Evolutionary conservation across 345 rosid genomes (phyloP), one percentile per base, ranked within the genome.

Genomic region (Eucalyptus paniculata): DNA sequence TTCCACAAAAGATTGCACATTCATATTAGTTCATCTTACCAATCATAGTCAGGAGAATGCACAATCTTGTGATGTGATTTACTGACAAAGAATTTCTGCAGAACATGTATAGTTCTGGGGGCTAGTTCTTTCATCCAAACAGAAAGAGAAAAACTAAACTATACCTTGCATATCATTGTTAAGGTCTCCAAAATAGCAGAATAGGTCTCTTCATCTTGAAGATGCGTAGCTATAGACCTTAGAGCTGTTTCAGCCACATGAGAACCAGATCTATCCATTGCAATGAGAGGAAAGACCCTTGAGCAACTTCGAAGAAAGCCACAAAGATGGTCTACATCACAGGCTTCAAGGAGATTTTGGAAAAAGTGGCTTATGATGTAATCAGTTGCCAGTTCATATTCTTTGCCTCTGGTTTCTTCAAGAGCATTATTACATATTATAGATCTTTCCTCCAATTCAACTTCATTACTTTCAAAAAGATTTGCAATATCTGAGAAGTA

Each of bases 171-270:
- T 91, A 97, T 93, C 87, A 89, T 56, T 89, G 60, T 89, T 89
- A 97, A 90, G 69, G 97, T 95, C 56, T 95, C 99, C 94, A 95
- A 96, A 90, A 97, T 91, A 91, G 92, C 90, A 87, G 95, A 89
- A 93, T 92, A 93, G 23, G 94, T 90, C 40, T 95, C 99, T 87
- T 93, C 90, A 28, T 96, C 97, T 86, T 97, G 94, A 89, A 98
- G 95, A 92, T 96, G 98, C 47, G 88, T 58, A 45, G 94, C 92
- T 92, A 98, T 90, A 72, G 97, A 95, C 96, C 96, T 97, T 69
- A 98, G 96, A 89, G 99, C 97, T 81, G 99, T 93, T 93, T 98
- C 99, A 2, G 97, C 97, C 82, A 97, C 99, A 94, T 98, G 99
- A 86, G 99, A 98, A 89, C 99, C 98, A 82, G 98, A 96, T 56